Base-by-base conservation (phyloP, 1,284 basidiomycete species). In the Tilletia walkeri region DNA sequence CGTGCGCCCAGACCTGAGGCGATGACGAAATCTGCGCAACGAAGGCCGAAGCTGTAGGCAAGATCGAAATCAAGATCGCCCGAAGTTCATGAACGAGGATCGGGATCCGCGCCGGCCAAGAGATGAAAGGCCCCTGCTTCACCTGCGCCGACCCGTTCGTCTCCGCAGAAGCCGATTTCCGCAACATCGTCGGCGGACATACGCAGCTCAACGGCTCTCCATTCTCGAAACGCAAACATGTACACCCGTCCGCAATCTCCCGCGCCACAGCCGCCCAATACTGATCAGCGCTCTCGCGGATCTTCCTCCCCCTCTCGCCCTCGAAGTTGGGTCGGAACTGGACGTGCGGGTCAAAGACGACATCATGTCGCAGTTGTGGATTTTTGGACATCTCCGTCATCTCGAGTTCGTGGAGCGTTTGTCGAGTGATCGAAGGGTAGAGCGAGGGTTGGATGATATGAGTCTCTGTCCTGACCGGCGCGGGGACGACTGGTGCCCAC, bases 341-440 rank as follows among this genome's bases (percentile, higher is more conserved):
- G 41, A 85, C 77, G 63, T 79, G 78, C 20, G 76, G 74, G 59
- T 84, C 93, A 78, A 95, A 95, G 73, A 95, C 88, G 73, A 95
- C 88, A 84, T 96, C 94, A 82, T 96, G 94, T 56, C 93, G 90
- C 73, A 96, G 89, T 84, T 94, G 93, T 34, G 92, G 91, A 81
- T 94, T 94, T 70, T 91, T 89, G 72, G 95, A 87, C 76, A 95
- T 94, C 73, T 91, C 89, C 73, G 90, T 88, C 36, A 95, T 86
- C 83, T 96, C 93, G 61, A 96, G 87, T 81, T 94, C 91, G 80
- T 89, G 90, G 77, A 96, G 86, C 0, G 92, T 92, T 68, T 90
- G 88, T 63, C 90, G 87, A 79, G 93, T 94, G 82, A 95, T 92
- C 67, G 91, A 88, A 0, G 94, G 93, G 63, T 87, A 86, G 56